A percentile compares a stretch with the other conserved stretches of the same genome.
Evolutionary conservation across 805 yeast species (phyloP).

Genomic region (Cyberlindnera veronae): DNA sequence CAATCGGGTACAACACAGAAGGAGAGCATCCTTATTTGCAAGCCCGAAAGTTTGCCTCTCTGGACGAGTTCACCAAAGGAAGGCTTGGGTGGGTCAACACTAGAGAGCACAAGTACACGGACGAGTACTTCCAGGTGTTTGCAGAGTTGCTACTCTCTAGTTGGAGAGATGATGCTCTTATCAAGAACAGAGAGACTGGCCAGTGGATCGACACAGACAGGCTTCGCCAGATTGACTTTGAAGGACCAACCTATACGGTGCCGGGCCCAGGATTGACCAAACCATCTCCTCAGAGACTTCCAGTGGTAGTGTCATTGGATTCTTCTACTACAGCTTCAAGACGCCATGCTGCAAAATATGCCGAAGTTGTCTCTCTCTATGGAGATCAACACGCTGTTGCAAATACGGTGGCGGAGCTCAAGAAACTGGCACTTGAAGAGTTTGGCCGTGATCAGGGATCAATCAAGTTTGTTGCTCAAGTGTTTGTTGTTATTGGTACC

Average conservation of each 20-base stretch:
- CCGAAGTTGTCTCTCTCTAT: slow-evolving; percentile 37
- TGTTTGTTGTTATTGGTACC: slow-evolving; percentile 27
- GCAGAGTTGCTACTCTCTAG: slow-evolving; percentile 35
- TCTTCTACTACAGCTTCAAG: slow-evolving; percentile 34
- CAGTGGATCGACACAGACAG: slow-evolving; percentile 33
- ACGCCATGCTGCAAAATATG: slow-evolving; percentile 40
- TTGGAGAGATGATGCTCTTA: slow-evolving; percentile 36
- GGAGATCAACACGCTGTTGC: slow-evolving; percentile 26
- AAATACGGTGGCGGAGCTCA: slow-evolving; percentile 28
- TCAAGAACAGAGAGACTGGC: slow-evolving; percentile 22
- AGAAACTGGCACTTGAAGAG: slow-evolving; percentile 28
- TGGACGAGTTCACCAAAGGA: slow-evolving; percentile 39
- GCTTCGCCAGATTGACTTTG: slow-evolving; percentile 35
- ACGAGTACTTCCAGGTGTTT: slow-evolving; percentile 36
- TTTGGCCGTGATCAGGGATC: slow-evolving; percentile 32
- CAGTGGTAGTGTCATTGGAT: slow-evolving; percentile 42
- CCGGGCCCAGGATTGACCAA: slow-evolving; percentile 35
- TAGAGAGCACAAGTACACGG: slow-evolving; percentile 24
- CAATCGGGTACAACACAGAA: slow-evolving; percentile 31
- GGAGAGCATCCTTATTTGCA: slow-evolving; percentile 39
- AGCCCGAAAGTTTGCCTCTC: slow-evolving; percentile 36
- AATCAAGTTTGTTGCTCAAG: slow-evolving; percentile 34
- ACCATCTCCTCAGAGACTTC: slow-evolving; percentile 43
- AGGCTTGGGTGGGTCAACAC: slow-evolving; percentile 41
- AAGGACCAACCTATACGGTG: slow-evolving; percentile 32